Conservation (phyloP, 2,329 filamentous ascomycete genomes). For the Colletotrichum eleusines region DNA sequence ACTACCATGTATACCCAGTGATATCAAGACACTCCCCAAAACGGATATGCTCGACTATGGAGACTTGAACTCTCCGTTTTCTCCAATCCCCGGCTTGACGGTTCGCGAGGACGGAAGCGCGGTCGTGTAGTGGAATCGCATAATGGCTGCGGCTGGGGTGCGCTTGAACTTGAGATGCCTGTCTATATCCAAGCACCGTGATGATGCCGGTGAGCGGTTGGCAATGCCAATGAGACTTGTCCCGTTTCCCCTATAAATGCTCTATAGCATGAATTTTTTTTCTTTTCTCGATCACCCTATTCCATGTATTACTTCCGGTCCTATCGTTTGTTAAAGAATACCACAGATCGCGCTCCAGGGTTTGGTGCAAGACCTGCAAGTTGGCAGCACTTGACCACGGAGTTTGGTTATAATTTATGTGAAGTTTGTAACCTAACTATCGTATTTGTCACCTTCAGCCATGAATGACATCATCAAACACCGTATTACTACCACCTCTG, state of each 20-base stretch:
- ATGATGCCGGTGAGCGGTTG: constrained; percentile 15
- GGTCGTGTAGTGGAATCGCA: constrained; percentile 14
- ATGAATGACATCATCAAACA: constrained; percentile 2
- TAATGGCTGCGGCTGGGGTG: neutral
- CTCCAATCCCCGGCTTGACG: neutral
- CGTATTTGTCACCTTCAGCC: constrained; percentile 11
- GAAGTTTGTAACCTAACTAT: constrained; percentile 6
- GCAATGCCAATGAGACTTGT: constrained; percentile 21
- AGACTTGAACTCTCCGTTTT: neutral
- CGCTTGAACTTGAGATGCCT: constrained; percentile 11
- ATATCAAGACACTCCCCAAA: constrained; percentile 29
- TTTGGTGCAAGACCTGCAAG: constrained; percentile 33
- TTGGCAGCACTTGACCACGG: neutral
- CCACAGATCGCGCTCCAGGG: constrained; percentile 6
- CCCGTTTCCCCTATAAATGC: constrained; percentile 9
- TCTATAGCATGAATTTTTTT: constrained; percentile 2
- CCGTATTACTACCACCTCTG: neutral
- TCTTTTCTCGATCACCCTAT: no score
- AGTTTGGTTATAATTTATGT: neutral
- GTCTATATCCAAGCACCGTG: constrained; percentile 14
- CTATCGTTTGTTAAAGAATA: constrained; percentile 3
- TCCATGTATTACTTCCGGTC: constrained; percentile 4
- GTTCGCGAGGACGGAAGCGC: constrained; percentile 20
- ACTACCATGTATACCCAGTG: no score
- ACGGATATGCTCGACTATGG: neutral